phyloP scores from a whole-genome alignment of 2,329 filamentous ascomycete genomes.

The Trichophyton benhamiae region DNA sequence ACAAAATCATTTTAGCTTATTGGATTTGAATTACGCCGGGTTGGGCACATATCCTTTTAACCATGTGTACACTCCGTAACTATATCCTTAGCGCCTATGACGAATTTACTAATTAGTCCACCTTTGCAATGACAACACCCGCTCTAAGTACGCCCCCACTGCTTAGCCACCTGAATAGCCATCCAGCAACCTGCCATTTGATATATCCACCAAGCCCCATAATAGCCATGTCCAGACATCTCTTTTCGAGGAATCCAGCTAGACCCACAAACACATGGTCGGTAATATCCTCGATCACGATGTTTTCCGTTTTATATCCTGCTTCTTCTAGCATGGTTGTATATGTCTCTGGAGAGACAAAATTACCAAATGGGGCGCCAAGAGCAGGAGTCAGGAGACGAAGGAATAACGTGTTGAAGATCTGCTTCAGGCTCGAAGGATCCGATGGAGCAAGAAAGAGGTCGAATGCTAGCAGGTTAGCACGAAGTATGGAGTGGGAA shows the following conservation, averaged over 20 bases:
- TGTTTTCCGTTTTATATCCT: constrained; percentile 35
- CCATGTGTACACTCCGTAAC: not conserved
- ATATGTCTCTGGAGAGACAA: constrained; percentile 39
- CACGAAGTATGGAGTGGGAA: constrained; percentile 31
- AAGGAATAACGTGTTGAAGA: constrained; percentile 25
- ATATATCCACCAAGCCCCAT: constrained; percentile 23
- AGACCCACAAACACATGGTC: constrained; percentile 42
- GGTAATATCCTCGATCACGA: constrained; percentile 41
- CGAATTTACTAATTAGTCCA: not conserved
- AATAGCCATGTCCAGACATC: constrained; percentile 23
- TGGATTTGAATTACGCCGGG: too few species aligned
- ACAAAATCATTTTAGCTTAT: not conserved
- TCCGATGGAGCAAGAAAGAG: constrained; percentile 27
- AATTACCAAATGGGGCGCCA: constrained; percentile 39
- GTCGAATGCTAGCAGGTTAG: constrained; percentile 46
- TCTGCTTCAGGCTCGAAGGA: constrained; percentile 13
- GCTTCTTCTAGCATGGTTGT: constrained; percentile 33
- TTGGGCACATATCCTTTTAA: not conserved
- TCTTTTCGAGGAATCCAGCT: constrained; percentile 32
- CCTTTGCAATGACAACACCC: constrained; percentile 12
- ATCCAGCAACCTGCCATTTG: constrained; percentile 13
- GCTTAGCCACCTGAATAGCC: constrained; percentile 13
- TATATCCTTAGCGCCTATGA: not conserved
- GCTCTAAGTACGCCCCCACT: constrained; percentile 10
- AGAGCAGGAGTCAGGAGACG: constrained; percentile 36